Base-by-base conservation (phyloP, 495 filamentous ascomycete genomes). In the Neurospora tetraspora region DNA sequence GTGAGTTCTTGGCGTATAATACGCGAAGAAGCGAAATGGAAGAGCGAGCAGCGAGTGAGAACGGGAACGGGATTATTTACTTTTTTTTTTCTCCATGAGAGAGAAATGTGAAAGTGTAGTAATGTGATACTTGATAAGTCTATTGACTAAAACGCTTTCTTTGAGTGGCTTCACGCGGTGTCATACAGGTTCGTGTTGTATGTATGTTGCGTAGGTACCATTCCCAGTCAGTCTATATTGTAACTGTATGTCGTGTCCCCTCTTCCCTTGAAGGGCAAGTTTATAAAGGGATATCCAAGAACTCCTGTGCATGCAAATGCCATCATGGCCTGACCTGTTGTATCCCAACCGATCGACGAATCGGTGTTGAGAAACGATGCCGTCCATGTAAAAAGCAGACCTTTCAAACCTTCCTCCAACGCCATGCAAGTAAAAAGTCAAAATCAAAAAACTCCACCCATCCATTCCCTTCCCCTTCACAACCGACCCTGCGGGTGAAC, bases 381-480 rank as follows among this genome's bases (percentile, higher is more conserved):
- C 23, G 20, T 53, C 23, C 11, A 6, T 18, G 53, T 16, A 18
- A 65, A 65, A 65, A 65, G 27, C 53, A 65, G 5, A 59, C 47
- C 42, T 45, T 45, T 10, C 18, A 65, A 61, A n/a, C 16, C 40
- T 9, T 7, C 53, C 27, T 34, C 14, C 27, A 65, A 34, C 53
- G 53, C 53, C 53, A 65, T 65, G 53, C 53, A 34, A 34, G 14
- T 61, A 4, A 18, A 31, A 65, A 65, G 7, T 2, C 27, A 65
- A 65, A 8, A 18, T 65, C 27, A 65, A 65, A 65, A 65, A 36
- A 34, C 14, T 34, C 47, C 18, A 75, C 42, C 68, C 70, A 59
- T 59, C 70, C 34, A 31, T 40, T 31, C 47, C 65, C 73, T 42
- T 45, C 72, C 73, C 23, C 69, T 39, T 69, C 74, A 18, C 16